Conservation (phyloP, 73 alveolate genomes). For the Uronychia setigera region DNA sequence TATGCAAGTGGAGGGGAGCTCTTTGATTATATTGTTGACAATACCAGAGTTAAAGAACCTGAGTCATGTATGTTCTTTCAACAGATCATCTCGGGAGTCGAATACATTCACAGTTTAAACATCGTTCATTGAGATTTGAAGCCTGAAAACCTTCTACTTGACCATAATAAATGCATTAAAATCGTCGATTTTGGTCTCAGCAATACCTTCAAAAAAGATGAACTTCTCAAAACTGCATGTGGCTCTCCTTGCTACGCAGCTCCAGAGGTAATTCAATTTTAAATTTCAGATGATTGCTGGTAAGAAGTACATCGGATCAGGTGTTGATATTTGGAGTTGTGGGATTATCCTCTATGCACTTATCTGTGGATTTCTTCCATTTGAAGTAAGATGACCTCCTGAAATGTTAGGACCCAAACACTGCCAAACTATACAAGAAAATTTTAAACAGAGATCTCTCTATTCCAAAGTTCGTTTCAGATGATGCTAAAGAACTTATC, state of each 20-base stretch:
- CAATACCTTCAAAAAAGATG: constrained; percentile 1
- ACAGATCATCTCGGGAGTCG: constrained; percentile 45
- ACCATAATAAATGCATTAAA: constrained; percentile 33
- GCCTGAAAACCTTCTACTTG: constrained; percentile 58
- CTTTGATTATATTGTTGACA: constrained; percentile 73
- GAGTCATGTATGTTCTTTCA: constrained; percentile 73
- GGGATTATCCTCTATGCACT: constrained; percentile 54
- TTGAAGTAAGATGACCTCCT: constrained; percentile 3
- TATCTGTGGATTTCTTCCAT: constrained; percentile 39
- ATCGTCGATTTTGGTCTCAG: constrained; percentile 40
- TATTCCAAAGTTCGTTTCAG: constrained; percentile 37
- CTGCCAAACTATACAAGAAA: constrained; percentile 67
- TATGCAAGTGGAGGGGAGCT: constrained; percentile 80
- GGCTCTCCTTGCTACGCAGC: constrained; percentile 93
- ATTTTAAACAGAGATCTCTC: constrained; percentile 28
- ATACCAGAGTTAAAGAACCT: constrained; percentile 70
- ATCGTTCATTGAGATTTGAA: constrained; percentile 64
- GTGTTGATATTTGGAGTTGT: constrained; percentile 41
- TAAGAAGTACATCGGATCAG: constrained; percentile 28
- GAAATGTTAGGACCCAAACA: constrained; percentile 52
- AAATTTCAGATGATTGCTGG: constrained; percentile 87
- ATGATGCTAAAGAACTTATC: constrained; percentile 41
- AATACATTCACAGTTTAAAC: constrained; percentile 51
- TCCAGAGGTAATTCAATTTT: too few relatives aligned
- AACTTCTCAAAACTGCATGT: constrained; percentile 17